Conservation (phyloP, 495 filamentous ascomycete species). For the Oleoguttula mirabilis region DNA sequence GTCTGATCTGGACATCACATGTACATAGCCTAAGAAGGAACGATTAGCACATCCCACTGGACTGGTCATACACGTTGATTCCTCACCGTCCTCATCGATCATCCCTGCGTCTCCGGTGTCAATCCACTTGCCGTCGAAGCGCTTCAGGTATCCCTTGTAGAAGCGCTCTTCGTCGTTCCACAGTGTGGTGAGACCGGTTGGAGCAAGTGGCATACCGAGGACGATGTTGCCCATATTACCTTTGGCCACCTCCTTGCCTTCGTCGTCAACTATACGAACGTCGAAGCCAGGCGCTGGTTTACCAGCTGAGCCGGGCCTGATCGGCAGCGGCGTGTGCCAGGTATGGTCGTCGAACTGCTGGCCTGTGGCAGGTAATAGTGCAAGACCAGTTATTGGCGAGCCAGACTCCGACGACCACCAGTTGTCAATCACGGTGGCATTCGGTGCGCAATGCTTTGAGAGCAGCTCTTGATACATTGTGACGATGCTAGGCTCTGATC, state of each 20-base stretch:
- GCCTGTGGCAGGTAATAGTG: constrained; percentile 46
- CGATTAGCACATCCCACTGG: no score
- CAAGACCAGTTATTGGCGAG: constrained; percentile 74
- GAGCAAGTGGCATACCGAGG: constrained; percentile 65
- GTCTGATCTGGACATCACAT: constrained; percentile 76
- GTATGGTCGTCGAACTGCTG: constrained; percentile 28
- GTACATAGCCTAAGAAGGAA: constrained; percentile 64
- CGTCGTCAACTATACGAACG: constrained; percentile 68
- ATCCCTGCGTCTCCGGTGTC: constrained; percentile 87
- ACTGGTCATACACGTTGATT: no score
- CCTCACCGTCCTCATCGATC: constrained; percentile 64
- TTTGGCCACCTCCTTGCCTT: constrained; percentile 51
- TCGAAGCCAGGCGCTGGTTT: constrained; percentile 87
- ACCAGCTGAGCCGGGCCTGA: constrained; percentile 78
- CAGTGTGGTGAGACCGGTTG: constrained; percentile 71
- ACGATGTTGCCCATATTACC: constrained; percentile 90
- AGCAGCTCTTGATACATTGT: constrained; percentile 65
- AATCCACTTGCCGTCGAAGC: constrained; percentile 68
- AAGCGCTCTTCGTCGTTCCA: constrained; percentile 78
- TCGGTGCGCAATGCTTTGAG: constrained; percentile 45
- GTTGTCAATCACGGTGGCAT: constrained; percentile 71
- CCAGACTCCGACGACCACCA: constrained; percentile 96
- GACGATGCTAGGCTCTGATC: constrained; percentile 79
- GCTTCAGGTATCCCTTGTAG: constrained; percentile 65
- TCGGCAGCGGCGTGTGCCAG: constrained; percentile 32